Evolutionary conservation across 768 basidiomycete genomes (phyloP).

Genomic region (Antrodiella citrinella): DNA sequence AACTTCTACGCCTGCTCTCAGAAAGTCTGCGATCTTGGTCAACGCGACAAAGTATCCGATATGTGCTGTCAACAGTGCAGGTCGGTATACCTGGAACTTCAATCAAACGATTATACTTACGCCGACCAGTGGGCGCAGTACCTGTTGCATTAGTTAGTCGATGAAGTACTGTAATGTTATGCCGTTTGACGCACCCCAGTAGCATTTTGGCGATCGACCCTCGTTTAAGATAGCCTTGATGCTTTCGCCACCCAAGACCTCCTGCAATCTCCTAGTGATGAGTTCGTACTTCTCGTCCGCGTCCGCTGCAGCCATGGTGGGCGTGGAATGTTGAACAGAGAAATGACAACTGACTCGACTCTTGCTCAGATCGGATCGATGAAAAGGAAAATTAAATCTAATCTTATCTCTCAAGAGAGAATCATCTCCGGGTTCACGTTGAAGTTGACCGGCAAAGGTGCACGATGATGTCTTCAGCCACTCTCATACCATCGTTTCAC

Average conservation of each 20-base stretch:
- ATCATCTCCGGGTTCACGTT: too few species aligned
- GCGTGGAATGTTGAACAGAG: neutral
- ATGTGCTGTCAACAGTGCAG: conserved; percentile 52
- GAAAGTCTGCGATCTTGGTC: conserved; percentile 93
- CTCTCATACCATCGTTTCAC: neutral
- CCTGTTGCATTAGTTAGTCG: conserved; percentile 37
- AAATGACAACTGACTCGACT: neutral
- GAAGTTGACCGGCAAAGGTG: too few species aligned
- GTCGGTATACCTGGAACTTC: neutral
- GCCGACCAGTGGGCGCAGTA: conserved; percentile 88
- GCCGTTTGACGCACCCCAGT: conserved; percentile 84
- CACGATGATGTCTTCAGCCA: too few species aligned
- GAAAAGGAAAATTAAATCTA: neutral
- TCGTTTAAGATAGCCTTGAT: conserved; percentile 77
- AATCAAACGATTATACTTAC: conserved; percentile 39
- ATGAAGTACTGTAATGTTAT: neutral
- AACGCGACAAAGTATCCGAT: conserved; percentile 96
- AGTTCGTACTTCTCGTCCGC: conserved; percentile 56
- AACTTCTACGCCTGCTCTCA: conserved; percentile 86
- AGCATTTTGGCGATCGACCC: conserved; percentile 70
- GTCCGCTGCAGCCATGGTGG: conserved; percentile 24
- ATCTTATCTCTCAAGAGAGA: too few species aligned
- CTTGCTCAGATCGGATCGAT: neutral
- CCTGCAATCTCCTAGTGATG: conserved; percentile 80
- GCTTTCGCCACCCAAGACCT: conserved; percentile 78